Percentiles rank a stretch among this genome's conserved stretches.
Conservation (phyloP, 345 rosid species). For the Gossypioides kirkii region DNA sequence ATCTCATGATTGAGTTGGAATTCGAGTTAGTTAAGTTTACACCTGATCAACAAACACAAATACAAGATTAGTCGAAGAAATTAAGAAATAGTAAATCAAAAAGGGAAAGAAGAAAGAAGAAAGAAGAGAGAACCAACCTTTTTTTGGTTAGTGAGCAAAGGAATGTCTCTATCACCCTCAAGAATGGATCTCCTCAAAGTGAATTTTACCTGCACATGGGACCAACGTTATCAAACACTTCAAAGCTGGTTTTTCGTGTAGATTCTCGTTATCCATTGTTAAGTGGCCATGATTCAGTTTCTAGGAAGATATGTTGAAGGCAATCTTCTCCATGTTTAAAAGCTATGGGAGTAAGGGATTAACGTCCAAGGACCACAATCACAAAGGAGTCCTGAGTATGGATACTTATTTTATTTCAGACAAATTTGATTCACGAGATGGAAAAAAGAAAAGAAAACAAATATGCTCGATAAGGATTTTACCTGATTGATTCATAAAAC, state of each 20-base stretch:
- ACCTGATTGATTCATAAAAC: conserved; percentile 22
- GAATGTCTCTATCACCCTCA: conserved; percentile 72
- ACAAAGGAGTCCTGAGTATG: conserved; percentile 11
- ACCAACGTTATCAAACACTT: conserved; percentile 30
- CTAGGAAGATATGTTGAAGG: conserved; percentile 21
- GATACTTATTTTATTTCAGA: not conserved
- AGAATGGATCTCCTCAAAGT: conserved; percentile 43
- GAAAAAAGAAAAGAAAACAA: conserved; percentile 8
- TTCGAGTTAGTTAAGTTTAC: conserved; percentile 33
- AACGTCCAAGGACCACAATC: conserved; percentile 37
- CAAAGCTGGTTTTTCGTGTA: conserved; percentile 13
- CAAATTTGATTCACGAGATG: conserved; percentile 11
- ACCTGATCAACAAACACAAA: conserved; percentile 43
- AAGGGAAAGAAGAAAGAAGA: conserved; percentile 17
- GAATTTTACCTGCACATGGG: conserved; percentile 60
- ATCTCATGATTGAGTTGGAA: conserved; percentile 16
- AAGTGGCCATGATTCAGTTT: conserved; percentile 21
- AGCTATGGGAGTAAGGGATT: conserved; percentile 9
- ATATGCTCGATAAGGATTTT: conserved; percentile 12
- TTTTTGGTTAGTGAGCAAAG: conserved; percentile 55
- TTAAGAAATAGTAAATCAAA: conserved; percentile 19
- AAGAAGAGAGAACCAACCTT: conserved; percentile 50
- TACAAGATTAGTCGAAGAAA: conserved; percentile 23
- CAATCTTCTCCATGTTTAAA: conserved; percentile 18
- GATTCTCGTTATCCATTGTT: conserved; percentile 22